Base-by-base conservation (phyloP, 108 stramenopile genomes). In the Cyclotella sp. region DNA sequence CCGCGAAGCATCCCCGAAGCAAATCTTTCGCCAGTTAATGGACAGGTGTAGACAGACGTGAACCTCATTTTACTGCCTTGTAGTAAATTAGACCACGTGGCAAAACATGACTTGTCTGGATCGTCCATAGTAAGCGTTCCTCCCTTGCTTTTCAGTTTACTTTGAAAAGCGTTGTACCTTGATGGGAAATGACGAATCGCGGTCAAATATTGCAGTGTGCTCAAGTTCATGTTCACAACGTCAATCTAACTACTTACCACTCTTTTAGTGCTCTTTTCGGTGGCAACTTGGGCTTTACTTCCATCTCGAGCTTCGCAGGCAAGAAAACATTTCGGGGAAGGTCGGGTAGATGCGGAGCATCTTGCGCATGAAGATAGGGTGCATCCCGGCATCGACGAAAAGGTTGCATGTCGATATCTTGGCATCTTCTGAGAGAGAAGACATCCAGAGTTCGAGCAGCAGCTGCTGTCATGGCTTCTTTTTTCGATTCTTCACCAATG, bases 41-140 rank as follows among this genome's bases (percentile, higher is more conserved):
- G 69, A 47, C 77, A 78, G 21, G 77, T 78, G 52, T 64, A 78
- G 7, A 78, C 62, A 52, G 77, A 59, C 18, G 77, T 78, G 40
- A 69, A 78, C 40, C 46, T n/a, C 43, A n/a, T 59, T 13, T 74
- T 26, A 3, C 12, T 34, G 34, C n/a, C 21, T 57, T 26, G 14
- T 11, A 61, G 11, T 12, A 61, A 22, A 28, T 76, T 76, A 27
- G 43, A 9, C 75, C 66, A 76, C 2, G 46, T 21, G 15, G 58
- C 60, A 54, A 62, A 76, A 18, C 34, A 52, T 8, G 45, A 39
- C 10, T 52, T 68, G n/a, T 62, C 57, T 11, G 68, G 68, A 5
- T 11, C 46, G 34, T 68, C 49, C 49, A 68, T 51, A 13, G 46
- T 39, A 3, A 64, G 45, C 24, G 43, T 46, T 16, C 49, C 49